Base-by-base conservation (phyloP, 768 basidiomycete species). In the Saitozyma podzolica region DNA sequence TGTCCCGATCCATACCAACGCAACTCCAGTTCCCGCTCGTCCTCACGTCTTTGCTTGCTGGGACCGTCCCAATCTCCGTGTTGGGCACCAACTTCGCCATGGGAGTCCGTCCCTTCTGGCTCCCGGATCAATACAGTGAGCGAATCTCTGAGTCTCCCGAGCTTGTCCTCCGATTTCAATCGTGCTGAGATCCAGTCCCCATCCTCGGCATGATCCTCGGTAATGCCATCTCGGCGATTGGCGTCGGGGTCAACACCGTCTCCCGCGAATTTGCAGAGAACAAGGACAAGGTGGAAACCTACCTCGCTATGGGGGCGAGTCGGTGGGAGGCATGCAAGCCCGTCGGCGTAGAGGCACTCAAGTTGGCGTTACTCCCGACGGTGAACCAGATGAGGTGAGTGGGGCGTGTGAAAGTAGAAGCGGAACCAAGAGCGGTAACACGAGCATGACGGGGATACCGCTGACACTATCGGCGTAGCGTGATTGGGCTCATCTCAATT, bases 151-250 rank as follows among this genome's bases (percentile, higher is more conserved):
- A 6, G 57, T 17, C 45, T 9, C 37, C 56, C n/a, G 59, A 40
- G 14, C 11, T 51, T 42, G 9, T 16, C 19, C 16, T 1, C 50
- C n/a, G 45, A 47, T 17, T 47, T 2, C 29, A 2, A 29, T 29
- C 29, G 2, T 29, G 29, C 29, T 29, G 2, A 29, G 2, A 5
- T 47, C 45, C 6, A 91, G 90, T 92, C 56, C 90, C 89, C 6
- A 85, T 91, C 56, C 83, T 91, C 8, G 90, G 92, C 8, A 93
- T 92, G 92, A 82, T 92, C 2, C 88, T 90, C 47, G 91, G 91
- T 1, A 86, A 85, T 58, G 87, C 89, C 0, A 88, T 93, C 56
- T 87, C 88, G 0, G 86, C 87, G 0, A 84, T 92, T 8, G 87
- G 90, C 2, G 85, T 93, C 0, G 83, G 87, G 2, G 81, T 88